Percentiles rank a stretch among this genome's conserved stretches.
Evolutionary conservation across 2,329 filamentous ascomycete genomes (phyloP).

Genomic region (Colletotrichum aenigma): DNA sequence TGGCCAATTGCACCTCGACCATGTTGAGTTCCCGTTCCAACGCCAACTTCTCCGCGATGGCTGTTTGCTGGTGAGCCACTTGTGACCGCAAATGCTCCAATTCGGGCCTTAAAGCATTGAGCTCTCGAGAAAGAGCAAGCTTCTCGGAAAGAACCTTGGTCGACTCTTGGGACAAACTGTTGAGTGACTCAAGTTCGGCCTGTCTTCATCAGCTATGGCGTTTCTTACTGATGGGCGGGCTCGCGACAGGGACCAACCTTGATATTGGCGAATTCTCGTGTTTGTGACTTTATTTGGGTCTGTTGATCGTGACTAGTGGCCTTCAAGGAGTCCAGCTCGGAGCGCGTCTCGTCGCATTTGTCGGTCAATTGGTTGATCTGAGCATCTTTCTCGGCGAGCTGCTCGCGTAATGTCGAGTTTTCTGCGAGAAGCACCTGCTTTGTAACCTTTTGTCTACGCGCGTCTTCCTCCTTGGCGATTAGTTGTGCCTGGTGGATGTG

Average conservation of each 20-base stretch:
- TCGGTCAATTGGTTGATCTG: conserved; percentile 55
- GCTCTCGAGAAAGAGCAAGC: conserved; percentile 54
- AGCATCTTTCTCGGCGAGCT: conserved; percentile 64
- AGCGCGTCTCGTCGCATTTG: conserved; percentile 42
- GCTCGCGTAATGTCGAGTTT: conserved; percentile 69
- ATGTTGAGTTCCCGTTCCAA: conserved; percentile 79
- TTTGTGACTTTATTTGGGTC: conserved; percentile 51
- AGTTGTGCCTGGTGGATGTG: conserved; percentile 68
- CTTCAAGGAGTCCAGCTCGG: conserved; percentile 47
- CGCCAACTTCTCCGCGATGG: conserved; percentile 79
- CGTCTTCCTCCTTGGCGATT: conserved; percentile 76
- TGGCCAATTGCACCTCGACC: conserved; percentile 81
- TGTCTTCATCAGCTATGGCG: conserved; percentile 34
- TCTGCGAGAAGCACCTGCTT: conserved; percentile 77
- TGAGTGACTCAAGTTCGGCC: conserved; percentile 75
- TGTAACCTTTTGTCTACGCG: conserved; percentile 71
- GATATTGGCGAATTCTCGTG: conserved; percentile 50
- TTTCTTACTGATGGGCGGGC: no score
- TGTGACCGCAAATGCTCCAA: conserved; percentile 61
- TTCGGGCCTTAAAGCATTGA: conserved; percentile 58
- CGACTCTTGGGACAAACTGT: conserved; percentile 70
- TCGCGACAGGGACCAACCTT: conserved; percentile 42
- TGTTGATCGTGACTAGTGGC: conserved; percentile 50
- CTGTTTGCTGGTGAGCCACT: conserved; percentile 64
- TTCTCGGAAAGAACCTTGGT: conserved; percentile 70